A percentile compares a stretch with the other conserved stretches of the same genome.
Evolutionary conservation across 2,329 filamentous ascomycete genomes (phyloP).

Genomic region (Fusarium protoensiforme): DNA sequence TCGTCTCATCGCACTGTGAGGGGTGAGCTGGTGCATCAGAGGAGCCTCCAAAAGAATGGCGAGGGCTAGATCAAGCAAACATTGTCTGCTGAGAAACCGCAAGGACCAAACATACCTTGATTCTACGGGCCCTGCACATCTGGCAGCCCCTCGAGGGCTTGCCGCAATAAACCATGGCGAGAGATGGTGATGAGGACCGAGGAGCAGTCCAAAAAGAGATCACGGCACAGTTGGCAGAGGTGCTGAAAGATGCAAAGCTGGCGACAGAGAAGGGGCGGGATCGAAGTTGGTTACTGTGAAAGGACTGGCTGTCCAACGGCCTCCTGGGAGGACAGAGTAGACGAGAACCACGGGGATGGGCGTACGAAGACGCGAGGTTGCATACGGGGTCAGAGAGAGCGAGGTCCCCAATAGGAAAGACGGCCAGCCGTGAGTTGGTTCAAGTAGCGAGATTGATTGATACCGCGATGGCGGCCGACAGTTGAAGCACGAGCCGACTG

Average conservation of each 20-base stretch:
- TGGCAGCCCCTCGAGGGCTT: constrained; percentile 77
- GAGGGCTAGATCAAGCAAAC: neutral
- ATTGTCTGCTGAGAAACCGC: neutral
- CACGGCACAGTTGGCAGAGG: neutral
- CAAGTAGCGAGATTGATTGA: constrained; percentile 5
- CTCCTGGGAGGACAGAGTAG: constrained; percentile 36
- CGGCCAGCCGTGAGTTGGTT: constrained; percentile 23
- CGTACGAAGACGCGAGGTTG: constrained; percentile 43
- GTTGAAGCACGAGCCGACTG: constrained; percentile 3
- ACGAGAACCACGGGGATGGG: constrained; percentile 32
- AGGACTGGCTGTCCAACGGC: constrained; percentile 32
- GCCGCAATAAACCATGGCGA: constrained; percentile 72
- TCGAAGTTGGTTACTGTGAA: constrained; percentile 10
- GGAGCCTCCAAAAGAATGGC: neutral
- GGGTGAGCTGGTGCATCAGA: constrained; percentile 16
- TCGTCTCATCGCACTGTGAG: constrained; percentile 72
- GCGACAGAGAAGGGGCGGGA: constrained; percentile 6
- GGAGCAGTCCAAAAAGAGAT: neutral
- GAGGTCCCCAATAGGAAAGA: constrained; percentile 16
- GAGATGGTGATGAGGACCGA: neutral
- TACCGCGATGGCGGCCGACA: constrained; percentile 3
- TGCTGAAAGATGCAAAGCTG: constrained; percentile 5
- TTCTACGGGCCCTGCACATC: constrained; percentile 78
- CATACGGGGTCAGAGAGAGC: constrained; percentile 33
- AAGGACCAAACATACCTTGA: constrained; percentile 67